These are phyloP conservation scores for Eutypa lata DNA, from an alignment of 2,329 filamentous ascomycete species.

Conservation along the genomic window DNA sequence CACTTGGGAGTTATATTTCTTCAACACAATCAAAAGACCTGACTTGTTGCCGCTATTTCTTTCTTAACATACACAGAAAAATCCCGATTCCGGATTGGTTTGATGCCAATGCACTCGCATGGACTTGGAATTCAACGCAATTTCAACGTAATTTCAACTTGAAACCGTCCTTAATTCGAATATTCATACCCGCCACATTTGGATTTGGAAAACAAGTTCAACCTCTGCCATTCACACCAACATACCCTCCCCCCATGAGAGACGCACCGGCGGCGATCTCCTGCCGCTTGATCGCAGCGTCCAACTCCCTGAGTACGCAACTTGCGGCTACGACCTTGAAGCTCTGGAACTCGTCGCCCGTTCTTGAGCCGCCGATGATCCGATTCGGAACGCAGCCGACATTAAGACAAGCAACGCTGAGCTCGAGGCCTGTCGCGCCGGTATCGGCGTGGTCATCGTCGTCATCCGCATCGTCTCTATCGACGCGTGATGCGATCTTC, in stretches of 20 bases:
- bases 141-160: no score
- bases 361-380: background rate
- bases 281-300: constrained; percentile 16
- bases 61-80: no score
- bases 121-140: no score
- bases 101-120: no score
- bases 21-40: no score
- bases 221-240: constrained; percentile 9
- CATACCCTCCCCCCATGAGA: constrained; percentile 9
- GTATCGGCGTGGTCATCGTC: constrained; percentile 2
- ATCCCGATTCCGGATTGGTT: no score
- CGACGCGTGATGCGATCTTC: constrained; percentile 4
- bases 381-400: constrained; percentile 10
- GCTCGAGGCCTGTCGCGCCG: constrained; percentile 17
- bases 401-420: constrained; percentile 28
- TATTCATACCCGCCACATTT: background rate
- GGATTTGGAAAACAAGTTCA: background rate
- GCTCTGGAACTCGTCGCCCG: constrained; percentile 19
- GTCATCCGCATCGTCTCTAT: constrained; percentile 5
- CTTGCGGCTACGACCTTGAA: constrained; percentile 29
- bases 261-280: constrained; percentile 10
- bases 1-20: no score
- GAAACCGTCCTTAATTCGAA: no score
- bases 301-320: constrained; percentile 25
- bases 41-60: no score